These are phyloP conservation scores for Aspergillus novoparasiticus DNA, from an alignment of 2,329 filamentous ascomycete genomes.

Conservation along the genomic window DNA sequence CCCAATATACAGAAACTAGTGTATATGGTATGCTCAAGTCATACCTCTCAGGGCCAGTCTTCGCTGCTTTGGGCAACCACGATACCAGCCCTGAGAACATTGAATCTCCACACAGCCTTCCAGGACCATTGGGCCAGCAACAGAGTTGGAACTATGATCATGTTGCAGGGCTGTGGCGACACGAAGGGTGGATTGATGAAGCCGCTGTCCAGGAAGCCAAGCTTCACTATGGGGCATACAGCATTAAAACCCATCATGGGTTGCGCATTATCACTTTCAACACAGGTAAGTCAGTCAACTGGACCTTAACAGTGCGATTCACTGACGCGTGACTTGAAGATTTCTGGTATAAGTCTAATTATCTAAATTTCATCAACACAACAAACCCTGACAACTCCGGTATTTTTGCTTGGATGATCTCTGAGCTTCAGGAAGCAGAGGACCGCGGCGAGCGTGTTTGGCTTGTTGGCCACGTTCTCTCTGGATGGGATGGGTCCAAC, in stretches of 20 bases:
- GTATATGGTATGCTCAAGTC: constrained; percentile 59
- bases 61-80: constrained; percentile 60
- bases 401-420: constrained; percentile 52
- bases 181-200: constrained; percentile 58
- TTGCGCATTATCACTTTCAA: constrained; percentile 57
- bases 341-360: constrained; percentile 42
- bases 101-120: constrained; percentile 56
- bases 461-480: constrained; percentile 58
- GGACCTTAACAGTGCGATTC: background rate
- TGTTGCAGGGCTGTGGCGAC: constrained; percentile 57
- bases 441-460: constrained; percentile 56
- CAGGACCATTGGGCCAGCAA: constrained; percentile 56
- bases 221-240: constrained; percentile 60
- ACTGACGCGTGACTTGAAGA: constrained; percentile 14
- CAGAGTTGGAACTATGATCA: constrained; percentile 63
- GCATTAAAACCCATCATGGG: constrained; percentile 56
- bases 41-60: constrained; percentile 60
- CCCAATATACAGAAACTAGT: constrained; percentile 56
- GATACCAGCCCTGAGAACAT: constrained; percentile 58
- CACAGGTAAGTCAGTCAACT: constrained; percentile 26
- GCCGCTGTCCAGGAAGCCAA: constrained; percentile 50
- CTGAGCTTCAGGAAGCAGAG: constrained; percentile 57
- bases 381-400: constrained; percentile 55
- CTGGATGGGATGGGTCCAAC: constrained; percentile 59
- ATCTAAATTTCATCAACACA: constrained; percentile 56